Conservation (phyloP, 2,329 filamentous ascomycete species). For the Talaromyces marneffei region DNA sequence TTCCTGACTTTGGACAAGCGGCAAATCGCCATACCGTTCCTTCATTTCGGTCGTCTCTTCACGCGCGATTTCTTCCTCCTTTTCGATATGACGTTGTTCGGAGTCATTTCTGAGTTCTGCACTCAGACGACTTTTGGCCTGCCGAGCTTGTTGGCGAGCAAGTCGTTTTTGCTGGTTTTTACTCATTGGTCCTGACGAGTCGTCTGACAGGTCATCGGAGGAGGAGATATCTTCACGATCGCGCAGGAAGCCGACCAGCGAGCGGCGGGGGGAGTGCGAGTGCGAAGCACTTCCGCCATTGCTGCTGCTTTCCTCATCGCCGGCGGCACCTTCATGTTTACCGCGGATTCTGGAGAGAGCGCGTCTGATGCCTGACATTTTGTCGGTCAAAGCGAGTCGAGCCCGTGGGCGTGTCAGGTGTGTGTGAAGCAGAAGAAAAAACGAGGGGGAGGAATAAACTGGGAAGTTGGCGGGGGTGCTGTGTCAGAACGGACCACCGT, state of each 20-base stretch:
- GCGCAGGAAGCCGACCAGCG: slow-evolving; percentile 37
- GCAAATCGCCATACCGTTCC: slow-evolving; percentile 53
- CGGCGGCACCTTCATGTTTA: slow-evolving; percentile 20
- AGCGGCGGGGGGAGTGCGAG: slow-evolving; percentile 29
- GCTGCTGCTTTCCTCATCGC: slow-evolving; percentile 18
- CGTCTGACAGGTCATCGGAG: slow-evolving; percentile 39
- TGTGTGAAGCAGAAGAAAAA: background rate
- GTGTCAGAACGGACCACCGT: no score
- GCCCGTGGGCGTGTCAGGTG: slow-evolving; percentile 5
- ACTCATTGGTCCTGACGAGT: slow-evolving; percentile 31
- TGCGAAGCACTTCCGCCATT: slow-evolving; percentile 12
- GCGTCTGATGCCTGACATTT: slow-evolving; percentile 45
- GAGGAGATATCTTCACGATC: slow-evolving; percentile 38
- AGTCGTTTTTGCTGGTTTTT: slow-evolving; percentile 44
- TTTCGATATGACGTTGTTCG: slow-evolving; percentile 34
- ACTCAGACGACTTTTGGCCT: slow-evolving; percentile 37
- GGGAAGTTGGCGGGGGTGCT: background rate
- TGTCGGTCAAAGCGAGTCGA: slow-evolving; percentile 3
- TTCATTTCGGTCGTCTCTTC: slow-evolving; percentile 56
- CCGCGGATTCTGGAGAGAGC: slow-evolving; percentile 38
- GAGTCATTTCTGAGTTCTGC: slow-evolving; percentile 40
- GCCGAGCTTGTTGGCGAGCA: slow-evolving; percentile 36
- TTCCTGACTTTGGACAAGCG: slow-evolving; percentile 53
- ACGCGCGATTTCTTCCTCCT: slow-evolving; percentile 37
- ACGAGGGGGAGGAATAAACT: background rate